Percentiles rank a stretch among this genome's conserved stretches.
phyloP scores from a whole-genome alignment of 106 monocot genomes.

The Alisma plantagoaquatica region DNA sequence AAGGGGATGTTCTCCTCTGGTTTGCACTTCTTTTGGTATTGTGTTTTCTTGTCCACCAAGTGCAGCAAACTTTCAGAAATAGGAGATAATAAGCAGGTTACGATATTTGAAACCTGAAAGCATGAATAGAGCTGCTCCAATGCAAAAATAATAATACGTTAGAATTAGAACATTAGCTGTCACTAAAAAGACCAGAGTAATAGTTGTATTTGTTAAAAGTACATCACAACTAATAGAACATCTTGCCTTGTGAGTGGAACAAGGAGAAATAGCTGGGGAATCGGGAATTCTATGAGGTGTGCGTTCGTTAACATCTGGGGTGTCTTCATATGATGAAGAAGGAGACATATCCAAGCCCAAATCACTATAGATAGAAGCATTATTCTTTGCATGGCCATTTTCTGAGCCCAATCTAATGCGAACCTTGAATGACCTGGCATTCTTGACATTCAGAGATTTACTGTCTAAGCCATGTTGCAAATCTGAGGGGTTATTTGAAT shows the following conservation, averaged over 20 bases:
- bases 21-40: slow-evolving; percentile 16
- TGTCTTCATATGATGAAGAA: slow-evolving; percentile 56
- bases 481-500: slow-evolving; percentile 1
- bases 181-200: no score
- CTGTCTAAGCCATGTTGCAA: slow-evolving; percentile 14
- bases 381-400: slow-evolving; percentile 27
- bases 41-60: slow-evolving; percentile 30
- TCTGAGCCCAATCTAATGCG: slow-evolving; percentile 71
- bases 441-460: slow-evolving; percentile 12
- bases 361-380: slow-evolving; percentile 72
- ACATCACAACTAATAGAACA: background rate
- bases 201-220: slow-evolving; percentile 1
- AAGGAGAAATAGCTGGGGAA: slow-evolving; percentile 51
- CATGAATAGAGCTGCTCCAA: background rate
- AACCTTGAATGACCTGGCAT: slow-evolving; percentile 66
- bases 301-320: slow-evolving; percentile 29
- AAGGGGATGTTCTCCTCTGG: background rate
- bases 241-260: slow-evolving; percentile 51
- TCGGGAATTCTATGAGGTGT: slow-evolving; percentile 22
- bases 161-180: slow-evolving; percentile 68
- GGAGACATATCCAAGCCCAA: slow-evolving; percentile 78
- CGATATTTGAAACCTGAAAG: background rate
- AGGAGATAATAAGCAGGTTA: slow-evolving; percentile 40
- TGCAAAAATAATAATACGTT: slow-evolving; percentile 35
- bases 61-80: slow-evolving; percentile 31